These are phyloP conservation scores for Porogramme epimiltina DNA, from an alignment of 1,284 basidiomycete genomes.

Conservation along the genomic window DNA sequence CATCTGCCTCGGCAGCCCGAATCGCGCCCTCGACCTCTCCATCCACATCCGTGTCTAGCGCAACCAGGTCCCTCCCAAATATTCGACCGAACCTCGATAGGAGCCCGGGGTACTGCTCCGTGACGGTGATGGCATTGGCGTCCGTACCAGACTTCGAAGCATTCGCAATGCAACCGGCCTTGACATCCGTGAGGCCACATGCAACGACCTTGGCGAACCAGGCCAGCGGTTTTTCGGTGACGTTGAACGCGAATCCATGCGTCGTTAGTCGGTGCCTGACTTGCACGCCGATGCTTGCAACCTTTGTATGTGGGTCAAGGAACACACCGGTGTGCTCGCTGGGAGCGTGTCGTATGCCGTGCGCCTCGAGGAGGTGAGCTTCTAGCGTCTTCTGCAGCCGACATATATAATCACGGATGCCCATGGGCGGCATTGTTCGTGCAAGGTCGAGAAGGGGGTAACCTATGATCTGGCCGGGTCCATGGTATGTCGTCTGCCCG, in stretches of 20 bases:
- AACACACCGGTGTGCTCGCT: constrained; percentile 82
- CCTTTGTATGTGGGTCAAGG: constrained; percentile 67
- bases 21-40: constrained; percentile 59
- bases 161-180: constrained; percentile 66
- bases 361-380: constrained; percentile 54
- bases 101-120: constrained; percentile 54
- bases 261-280: constrained; percentile 92
- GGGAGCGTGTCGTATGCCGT: constrained; percentile 53
- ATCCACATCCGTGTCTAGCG: constrained; percentile 46
- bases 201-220: constrained; percentile 93
- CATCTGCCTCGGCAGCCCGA: constrained; percentile 29
- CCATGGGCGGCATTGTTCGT: constrained; percentile 42
- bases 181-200: constrained; percentile 89
- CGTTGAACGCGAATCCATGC: constrained; percentile 95
- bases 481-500: constrained; percentile 96
- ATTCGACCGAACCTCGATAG: constrained; percentile 52
- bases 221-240: constrained; percentile 74
- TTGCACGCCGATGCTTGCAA: constrained; percentile 96
- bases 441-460: constrained; percentile 91
- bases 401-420: constrained; percentile 76
- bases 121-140: constrained; percentile 36
- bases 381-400: constrained; percentile 66
- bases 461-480: constrained; percentile 95
- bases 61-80: constrained; percentile 57
- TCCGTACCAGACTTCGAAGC: constrained; percentile 34